phyloP scores from a whole-genome alignment of 306 rosid species.

The Cucumis sativus region Cucumber_9930_V3 NC_026657.2:11358001-11358500 shows the following conservation, averaged over 20 bases:
- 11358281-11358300: background rate
- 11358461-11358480: too few species aligned
- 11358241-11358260: background rate
- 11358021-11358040: background rate
- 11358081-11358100: background rate
- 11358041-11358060: background rate
- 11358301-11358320: too few species aligned
- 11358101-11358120: background rate
- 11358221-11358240: background rate
- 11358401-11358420: too few species aligned
- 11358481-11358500: too few species aligned
- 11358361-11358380: background rate
- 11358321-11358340: background rate
- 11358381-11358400: fast-evolving
- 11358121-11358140: background rate
- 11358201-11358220: background rate
- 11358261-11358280: background rate
- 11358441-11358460: too few species aligned
- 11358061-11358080: slow-evolving; percentile 1
- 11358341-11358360: too few species aligned
- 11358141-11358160: too few species aligned
- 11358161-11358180: background rate
- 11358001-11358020: background rate
- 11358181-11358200: background rate
- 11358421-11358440: too few species aligned